A percentile compares a stretch with the other conserved stretches of the same genome.
Conservation (phyloP, 1,284 basidiomycete genomes). For the Fomitopsis betulina region DNA sequence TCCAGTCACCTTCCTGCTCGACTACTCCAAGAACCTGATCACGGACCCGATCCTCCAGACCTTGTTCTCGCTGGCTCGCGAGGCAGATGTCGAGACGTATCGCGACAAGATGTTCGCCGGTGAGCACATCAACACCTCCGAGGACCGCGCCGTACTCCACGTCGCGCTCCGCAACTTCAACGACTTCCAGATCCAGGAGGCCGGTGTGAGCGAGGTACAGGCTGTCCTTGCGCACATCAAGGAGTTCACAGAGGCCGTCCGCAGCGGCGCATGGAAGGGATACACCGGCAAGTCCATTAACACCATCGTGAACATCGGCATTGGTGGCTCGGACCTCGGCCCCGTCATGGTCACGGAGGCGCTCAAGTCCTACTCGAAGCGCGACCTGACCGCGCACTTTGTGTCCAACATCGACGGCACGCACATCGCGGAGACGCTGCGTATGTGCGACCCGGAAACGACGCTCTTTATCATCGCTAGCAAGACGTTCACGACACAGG, state of each 20-base stretch:
- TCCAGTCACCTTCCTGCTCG: constrained; percentile 82
- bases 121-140: constrained; percentile 97
- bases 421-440: constrained; percentile 89
- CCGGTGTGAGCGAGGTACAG: constrained; percentile 80
- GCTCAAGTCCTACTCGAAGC: constrained; percentile 89
- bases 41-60: constrained; percentile 78
- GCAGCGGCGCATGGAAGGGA: constrained; percentile 90
- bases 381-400: constrained; percentile 86
- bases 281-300: constrained; percentile 96
- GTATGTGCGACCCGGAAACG: constrained; percentile 83
- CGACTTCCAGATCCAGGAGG: constrained; percentile 74
- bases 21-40: constrained; percentile 97
- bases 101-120: constrained; percentile 95
- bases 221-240: constrained; percentile 90
- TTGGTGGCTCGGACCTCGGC: constrained; percentile 96
- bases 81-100: constrained; percentile 82
- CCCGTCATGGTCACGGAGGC: constrained; percentile 99
- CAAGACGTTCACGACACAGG: constrained; percentile 99
- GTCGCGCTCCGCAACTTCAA: constrained; percentile 89
- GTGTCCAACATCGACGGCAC: constrained; percentile 99
- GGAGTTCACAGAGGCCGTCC: constrained; percentile 81
- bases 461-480: constrained; percentile 97
- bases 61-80: constrained; percentile 78
- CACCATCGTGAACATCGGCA: constrained; percentile 97
- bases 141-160: constrained; percentile 95